Base-by-base conservation (phyloP, 176 grass and related monocot species). In the Chloris gayana region DNA sequence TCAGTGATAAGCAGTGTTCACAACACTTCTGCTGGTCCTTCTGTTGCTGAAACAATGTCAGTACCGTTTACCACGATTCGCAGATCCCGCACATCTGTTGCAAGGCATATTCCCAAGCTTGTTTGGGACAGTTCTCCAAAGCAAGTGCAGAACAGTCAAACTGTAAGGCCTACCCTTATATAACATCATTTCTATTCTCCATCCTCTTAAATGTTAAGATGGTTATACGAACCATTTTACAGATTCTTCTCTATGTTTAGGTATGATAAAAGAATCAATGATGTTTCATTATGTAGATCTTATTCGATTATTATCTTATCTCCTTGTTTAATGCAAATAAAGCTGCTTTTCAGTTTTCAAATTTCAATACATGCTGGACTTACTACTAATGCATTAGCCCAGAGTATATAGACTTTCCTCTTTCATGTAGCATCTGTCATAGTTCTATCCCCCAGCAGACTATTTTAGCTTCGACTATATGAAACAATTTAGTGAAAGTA, bases 161-260 rank as follows among this genome's bases (percentile, higher is more conserved):
- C 33, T 45, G 77, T 89, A 81, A 47, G 87, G 14, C 35, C 63
- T 76, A 54, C 24, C 53, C 39, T 82, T 63, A 14, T 42, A 45
- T 21, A 51, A 70, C 33, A 69, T 74, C 22, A 5, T 13, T 70
- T 63, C 8, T 18, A 13, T 35, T 63, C 64, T 18, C 22, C 19
- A 24, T 63, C 41, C 33, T 61, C 41, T 49, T 35, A 68, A 68
- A 27, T 72, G 35, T 41, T 67, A 74, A 41, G 30, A 66, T 51
- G n/a, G 3, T 46, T 27, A 7, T 37, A 59, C 4, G 17, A 38
- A 73, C 37, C 14, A 67, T 68, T 83, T 67, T 9, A 32, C 2
- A 68, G 12, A 65, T 74, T 88, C 54, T 30, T 79, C 39, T 82
- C 34, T n/a, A 60, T 39, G 15, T 50, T 83, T 83, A 72, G 54